Evolutionary conservation across 2,329 filamentous ascomycete genomes (phyloP), one percentile per base, ranked within the genome.

Genomic region (Emericellopsis cladophorae): DNA sequence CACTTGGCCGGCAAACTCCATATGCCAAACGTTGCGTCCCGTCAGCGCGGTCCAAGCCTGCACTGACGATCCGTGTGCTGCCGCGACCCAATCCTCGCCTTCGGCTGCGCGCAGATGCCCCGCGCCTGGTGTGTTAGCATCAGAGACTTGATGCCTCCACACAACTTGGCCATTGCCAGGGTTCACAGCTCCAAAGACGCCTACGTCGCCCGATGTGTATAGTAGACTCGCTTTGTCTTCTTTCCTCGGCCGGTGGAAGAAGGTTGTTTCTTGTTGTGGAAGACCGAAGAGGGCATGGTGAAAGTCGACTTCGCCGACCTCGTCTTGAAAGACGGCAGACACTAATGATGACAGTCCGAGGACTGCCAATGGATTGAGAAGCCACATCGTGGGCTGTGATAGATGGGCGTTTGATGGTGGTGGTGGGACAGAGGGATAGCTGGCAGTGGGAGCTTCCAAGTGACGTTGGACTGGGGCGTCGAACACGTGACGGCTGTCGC

Each of bases 271-370:
- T 57, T 76, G 69, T 58, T 83, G 82, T 41, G 92, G 88, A 31
- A 85, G 65, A 54, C 92, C 92, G 54, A 98, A 68, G 38, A 96
- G 79, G 48, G 85, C 78, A 66, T 94, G 80, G 64, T 96, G 90
- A 66, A 88, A 96, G 64, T 98, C 92, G 59, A 93, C 76, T 52
- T 86, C 75, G 66, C 81, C 89, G 50, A 93, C 88, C 61, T 98
- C 90, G 57, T 98, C 92, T 50, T 76, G 72, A 66, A 88, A 95
- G 45, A 96, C 78, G 48, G 88, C 85, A 7, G 51, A 51, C 40
- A 75, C 66, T 37, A 65, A 51, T 38, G 61, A 54, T 42, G 62
- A 58, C 37, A 65, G 54, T 48, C 56, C 62, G 49, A 65, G 51
- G 24, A 66, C 51, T 38, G 66, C 52, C 33, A 63, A 51, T 45